A percentile compares a stretch with the other conserved stretches of the same genome.
These are phyloP conservation scores for Bullera alba DNA, from an alignment of 768 basidiomycete genomes.

Conservation along the genomic window DNA sequence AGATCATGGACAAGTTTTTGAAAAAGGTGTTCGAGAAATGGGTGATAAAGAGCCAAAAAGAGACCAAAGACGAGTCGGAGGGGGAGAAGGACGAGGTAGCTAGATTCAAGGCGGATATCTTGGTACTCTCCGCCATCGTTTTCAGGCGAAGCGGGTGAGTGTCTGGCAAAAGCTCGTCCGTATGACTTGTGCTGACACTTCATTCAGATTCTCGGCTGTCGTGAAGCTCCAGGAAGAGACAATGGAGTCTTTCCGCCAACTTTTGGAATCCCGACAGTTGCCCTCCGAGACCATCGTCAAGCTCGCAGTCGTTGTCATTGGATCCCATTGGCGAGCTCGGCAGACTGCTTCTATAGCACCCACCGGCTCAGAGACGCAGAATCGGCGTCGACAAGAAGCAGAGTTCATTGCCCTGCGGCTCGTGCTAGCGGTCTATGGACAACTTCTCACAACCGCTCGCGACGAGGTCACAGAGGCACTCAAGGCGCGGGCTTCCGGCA, in stretches of 20 bases:
- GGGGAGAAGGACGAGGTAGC: constrained; percentile 46
- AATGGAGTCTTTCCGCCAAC: constrained; percentile 41
- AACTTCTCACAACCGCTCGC: constrained; percentile 60
- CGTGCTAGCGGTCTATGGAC: constrained; percentile 59
- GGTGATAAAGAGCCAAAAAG: constrained; percentile 4
- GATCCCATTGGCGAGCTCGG: constrained; percentile 76
- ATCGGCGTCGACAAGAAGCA: constrained; percentile 45
- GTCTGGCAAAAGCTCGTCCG: background rate
- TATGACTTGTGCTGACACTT: constrained; percentile 3
- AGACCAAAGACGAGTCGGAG: constrained; percentile 3
- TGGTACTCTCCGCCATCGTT: constrained; percentile 67
- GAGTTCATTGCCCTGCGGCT: constrained; percentile 66
- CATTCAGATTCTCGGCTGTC: constrained; percentile 21
- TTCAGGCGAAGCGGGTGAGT: constrained; percentile 49
- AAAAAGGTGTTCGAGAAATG: constrained; percentile 59
- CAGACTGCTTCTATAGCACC: constrained; percentile 9
- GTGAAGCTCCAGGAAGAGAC: constrained; percentile 8
- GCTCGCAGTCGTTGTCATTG: constrained; percentile 64
- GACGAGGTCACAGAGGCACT: constrained; percentile 20
- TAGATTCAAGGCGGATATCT: constrained; percentile 64
- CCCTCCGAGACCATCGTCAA: constrained; percentile 70
- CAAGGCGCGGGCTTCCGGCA: constrained; percentile 1
- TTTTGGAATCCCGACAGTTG: constrained; percentile 61
- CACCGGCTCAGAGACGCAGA: constrained; percentile 37
- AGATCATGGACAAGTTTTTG: constrained; percentile 72